Conservation (phyloP, 345 rosid genomes). For the Euphorbia pulcherrima region DNA sequence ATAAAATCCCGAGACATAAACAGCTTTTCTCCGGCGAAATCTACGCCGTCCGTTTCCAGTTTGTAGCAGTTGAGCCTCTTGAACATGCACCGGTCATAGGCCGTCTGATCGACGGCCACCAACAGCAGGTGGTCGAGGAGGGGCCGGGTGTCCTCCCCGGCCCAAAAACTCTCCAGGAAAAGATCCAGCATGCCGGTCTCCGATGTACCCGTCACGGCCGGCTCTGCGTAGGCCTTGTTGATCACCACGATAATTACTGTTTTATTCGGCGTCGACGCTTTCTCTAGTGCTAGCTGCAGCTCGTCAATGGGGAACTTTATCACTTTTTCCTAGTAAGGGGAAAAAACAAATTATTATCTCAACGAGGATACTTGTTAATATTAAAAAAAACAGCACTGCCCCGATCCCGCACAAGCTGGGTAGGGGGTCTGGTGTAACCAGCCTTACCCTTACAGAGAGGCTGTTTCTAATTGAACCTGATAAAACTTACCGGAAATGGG, state of each 20-base stretch:
- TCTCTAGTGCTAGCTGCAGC: constrained; percentile 37
- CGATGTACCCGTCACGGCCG: not conserved
- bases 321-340: not conserved
- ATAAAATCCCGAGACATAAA: constrained; percentile 25
- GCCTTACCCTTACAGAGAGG: too few relatives aligned
- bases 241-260: constrained; percentile 26
- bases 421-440: too few relatives aligned
- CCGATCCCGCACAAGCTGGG: too few relatives aligned
- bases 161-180: constrained; percentile 30
- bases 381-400: too few relatives aligned
- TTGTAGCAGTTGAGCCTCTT: constrained; percentile 24
- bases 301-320: constrained; percentile 33
- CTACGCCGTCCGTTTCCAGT: constrained; percentile 19
- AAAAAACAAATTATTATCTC: not conserved
- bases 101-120: constrained; percentile 22
- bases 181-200: constrained; percentile 27
- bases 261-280: constrained; percentile 42
- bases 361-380: too few relatives aligned
- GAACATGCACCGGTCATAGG: constrained; percentile 23
- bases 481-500: constrained; percentile 29
- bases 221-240: constrained; percentile 29
- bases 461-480: too few relatives aligned
- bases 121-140: constrained; percentile 23
- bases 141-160: constrained; percentile 22
- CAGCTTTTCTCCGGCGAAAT: constrained; percentile 24